These are phyloP conservation scores for Exophiala calicioides DNA, from an alignment of 2,329 filamentous ascomycete species.

Conservation along the genomic window DNA sequence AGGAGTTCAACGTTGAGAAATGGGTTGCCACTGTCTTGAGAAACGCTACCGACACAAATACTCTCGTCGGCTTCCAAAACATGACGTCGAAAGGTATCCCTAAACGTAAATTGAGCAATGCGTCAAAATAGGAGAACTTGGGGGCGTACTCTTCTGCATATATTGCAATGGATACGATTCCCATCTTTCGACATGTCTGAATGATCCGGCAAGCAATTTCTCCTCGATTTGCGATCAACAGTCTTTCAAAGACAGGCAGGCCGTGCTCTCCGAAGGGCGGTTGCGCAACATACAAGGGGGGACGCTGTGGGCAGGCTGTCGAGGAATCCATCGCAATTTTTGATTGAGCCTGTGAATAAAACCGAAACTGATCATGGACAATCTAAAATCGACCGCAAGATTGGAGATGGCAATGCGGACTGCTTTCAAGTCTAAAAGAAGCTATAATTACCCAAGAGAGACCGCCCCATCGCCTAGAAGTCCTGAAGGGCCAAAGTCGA, in stretches of 20 bases:
- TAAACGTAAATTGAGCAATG: constrained; percentile 6
- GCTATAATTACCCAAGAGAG: no score
- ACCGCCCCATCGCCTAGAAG: no score
- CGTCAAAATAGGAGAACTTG: background rate
- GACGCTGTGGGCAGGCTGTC: no score
- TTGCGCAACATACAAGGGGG: constrained; percentile 17
- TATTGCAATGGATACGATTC: constrained; percentile 29
- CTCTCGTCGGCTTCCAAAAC: constrained; percentile 38
- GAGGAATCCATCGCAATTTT: no score
- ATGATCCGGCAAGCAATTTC: constrained; percentile 37
- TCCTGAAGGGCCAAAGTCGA: no score
- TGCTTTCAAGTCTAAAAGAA: no score
- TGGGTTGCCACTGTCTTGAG: constrained; percentile 25
- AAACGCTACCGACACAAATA: constrained; percentile 33
- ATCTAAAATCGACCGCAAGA: no score
- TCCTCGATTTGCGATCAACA: constrained; percentile 34
- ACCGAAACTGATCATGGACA: no score
- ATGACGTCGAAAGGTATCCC: constrained; percentile 36
- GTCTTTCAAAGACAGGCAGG: constrained; percentile 17
- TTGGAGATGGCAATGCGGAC: no score
- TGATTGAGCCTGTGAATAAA: no score
- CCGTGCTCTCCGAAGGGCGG: constrained; percentile 1
- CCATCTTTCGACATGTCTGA: constrained; percentile 31
- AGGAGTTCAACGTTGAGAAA: constrained; percentile 38
- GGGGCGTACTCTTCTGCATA: constrained; percentile 28